Base-by-base conservation (phyloP, 2,329 filamentous ascomycete genomes). In the Nemania sp. region DNA sequence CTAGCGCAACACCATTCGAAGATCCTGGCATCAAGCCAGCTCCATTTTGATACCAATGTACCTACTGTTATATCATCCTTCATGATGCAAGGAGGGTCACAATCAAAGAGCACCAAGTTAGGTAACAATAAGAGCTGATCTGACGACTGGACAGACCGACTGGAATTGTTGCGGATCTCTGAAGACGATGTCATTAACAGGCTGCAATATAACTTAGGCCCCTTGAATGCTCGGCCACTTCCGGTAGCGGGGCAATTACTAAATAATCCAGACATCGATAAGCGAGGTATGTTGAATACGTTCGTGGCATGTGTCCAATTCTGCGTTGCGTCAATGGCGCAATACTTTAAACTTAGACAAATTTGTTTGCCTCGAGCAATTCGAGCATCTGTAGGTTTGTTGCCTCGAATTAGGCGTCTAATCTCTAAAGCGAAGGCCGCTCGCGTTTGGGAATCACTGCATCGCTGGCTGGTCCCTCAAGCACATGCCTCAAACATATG, bases 221-320 rank as follows among this genome's bases (percentile, higher is more conserved):
- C 39, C 41, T 55, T 23, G 40, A 45, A 51, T 39, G 46, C 40
- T 49, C 49, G 56, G 56, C 28, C 49, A 24, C 49, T 54, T 26
- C 56, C 56, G 49, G 49, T 45, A 20, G 39, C 41, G 49, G 45
- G 49, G n/a, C 36, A 41, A 54, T 54, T 22, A 51, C 20, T 52
- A 26, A 41, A 28, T 26, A 49, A 47, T 37, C 48, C 47, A 53
- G 49, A 37, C 49, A 41, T 59, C 53, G 56, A 59, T 56, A 56
- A 56, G 56, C 56, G 56, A 59, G 49, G 33, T 40, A 45, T 46
- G 20, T 24, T 43, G 42, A 44, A 12, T 31, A 36, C 7, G 12
- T 50, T 44, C 36, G 37, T 47, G 43, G 36, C 15, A 36, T 31
- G 28, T 14, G n/a, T n/a, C n/a, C n/a, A n/a, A n/a, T n/a, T n/a